phyloP scores from a whole-genome alignment of 108 stramenopile genomes.

The Nitzschia palea region DNA sequence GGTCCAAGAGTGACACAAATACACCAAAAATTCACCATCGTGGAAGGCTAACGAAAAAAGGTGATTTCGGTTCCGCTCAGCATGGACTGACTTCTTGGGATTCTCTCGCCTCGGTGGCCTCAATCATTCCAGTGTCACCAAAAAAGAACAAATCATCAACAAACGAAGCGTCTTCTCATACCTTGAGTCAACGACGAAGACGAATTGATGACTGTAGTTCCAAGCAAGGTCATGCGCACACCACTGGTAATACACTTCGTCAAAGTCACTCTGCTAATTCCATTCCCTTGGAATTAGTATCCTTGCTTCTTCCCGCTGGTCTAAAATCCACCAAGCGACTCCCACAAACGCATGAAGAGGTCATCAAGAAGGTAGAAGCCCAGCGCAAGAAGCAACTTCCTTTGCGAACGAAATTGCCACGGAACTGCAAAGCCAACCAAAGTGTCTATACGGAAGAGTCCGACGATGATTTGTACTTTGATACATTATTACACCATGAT shows the following conservation, averaged over 20 bases:
- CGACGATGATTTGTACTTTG: constrained; percentile 8
- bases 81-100: constrained; percentile 1
- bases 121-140: background rate
- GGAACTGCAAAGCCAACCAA: constrained; percentile 7
- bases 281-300: constrained; percentile 8
- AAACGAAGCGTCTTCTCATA: too few species aligned
- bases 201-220: too few species aligned
- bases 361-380: background rate
- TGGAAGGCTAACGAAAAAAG: too few species aligned
- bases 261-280: too few species aligned
- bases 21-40: too few species aligned
- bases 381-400: background rate
- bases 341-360: constrained; percentile 4
- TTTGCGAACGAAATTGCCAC: background rate
- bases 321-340: constrained; percentile 10
- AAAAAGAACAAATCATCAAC: background rate
- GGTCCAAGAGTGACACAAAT: too few species aligned
- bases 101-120: constrained; percentile 4
- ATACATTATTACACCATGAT: background rate
- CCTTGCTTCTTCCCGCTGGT: constrained; percentile 6
- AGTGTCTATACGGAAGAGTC: constrained; percentile 4
- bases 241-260: too few species aligned
- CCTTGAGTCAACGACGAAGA: too few species aligned
- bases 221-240: too few species aligned
- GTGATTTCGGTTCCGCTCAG: too few species aligned